Percentiles rank a stretch among this genome's conserved stretches.
These are phyloP conservation scores for Cornus florida DNA, from an alignment of 148 eudicot species.

Conservation along the genomic window DNA sequence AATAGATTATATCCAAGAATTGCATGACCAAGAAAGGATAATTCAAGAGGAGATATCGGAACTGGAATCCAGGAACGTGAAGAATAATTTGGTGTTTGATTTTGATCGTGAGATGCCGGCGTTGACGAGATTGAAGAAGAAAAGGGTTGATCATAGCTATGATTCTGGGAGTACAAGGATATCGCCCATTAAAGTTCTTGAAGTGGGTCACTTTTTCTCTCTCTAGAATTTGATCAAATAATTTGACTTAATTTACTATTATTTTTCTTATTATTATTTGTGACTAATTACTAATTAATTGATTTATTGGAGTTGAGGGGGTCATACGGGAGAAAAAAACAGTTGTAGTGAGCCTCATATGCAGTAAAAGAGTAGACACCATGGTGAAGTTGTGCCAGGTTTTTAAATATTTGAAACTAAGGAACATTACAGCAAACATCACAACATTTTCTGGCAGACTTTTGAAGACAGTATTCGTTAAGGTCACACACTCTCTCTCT, in stretches of 20 bases:
- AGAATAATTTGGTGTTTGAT: no score
- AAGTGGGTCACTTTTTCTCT: slow-evolving; percentile 33
- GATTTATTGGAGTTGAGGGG: slow-evolving; percentile 50
- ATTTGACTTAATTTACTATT: no score
- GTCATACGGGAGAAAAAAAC: slow-evolving; percentile 66
- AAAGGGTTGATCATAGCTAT: slow-evolving; percentile 29
- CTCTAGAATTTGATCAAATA: not conserved
- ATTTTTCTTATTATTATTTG: no score
- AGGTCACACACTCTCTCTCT: no score
- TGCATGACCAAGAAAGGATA: slow-evolving; percentile 61
- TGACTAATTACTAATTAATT: no score
- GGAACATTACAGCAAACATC: slow-evolving; percentile 60
- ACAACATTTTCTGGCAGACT: slow-evolving; percentile 66
- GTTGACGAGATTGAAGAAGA: slow-evolving; percentile 38
- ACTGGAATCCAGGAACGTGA: slow-evolving; percentile 37
- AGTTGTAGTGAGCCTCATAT: slow-evolving; percentile 67
- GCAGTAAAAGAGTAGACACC: slow-evolving; percentile 58
- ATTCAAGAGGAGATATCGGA: slow-evolving; percentile 52
- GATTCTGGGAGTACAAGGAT: slow-evolving; percentile 24
- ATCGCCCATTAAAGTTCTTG: slow-evolving; percentile 56
- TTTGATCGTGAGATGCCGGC: slow-evolving; percentile 24
- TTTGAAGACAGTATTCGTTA: slow-evolving; percentile 61
- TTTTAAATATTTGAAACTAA: slow-evolving; percentile 79
- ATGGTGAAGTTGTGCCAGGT: slow-evolving; percentile 68
- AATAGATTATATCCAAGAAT: slow-evolving; percentile 62